These are phyloP conservation scores for Austroboletus eburneus DNA, from an alignment of 768 basidiomycete genomes.

Conservation along the genomic window DNA sequence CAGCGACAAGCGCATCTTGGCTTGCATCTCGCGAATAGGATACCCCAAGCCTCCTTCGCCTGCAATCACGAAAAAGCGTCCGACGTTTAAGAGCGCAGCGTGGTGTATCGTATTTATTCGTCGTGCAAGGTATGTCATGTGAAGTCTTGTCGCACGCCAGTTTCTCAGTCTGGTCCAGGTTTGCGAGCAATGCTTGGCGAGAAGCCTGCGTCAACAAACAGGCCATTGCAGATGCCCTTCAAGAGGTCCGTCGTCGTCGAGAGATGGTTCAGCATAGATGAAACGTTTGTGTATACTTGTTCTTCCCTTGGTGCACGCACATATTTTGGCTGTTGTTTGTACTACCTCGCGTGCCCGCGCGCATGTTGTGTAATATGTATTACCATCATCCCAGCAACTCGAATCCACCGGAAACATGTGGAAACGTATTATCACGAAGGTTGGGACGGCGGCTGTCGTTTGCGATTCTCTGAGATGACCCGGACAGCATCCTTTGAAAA, in stretches of 20 bases:
- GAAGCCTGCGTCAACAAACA: conserved; percentile 57
- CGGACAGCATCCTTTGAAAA: conserved; percentile 73
- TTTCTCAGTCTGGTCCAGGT: conserved; percentile 36
- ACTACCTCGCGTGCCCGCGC: no score
- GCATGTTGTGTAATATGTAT: conserved; percentile 17
- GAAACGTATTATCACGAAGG: conserved; percentile 8
- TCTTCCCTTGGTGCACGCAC: neutral
- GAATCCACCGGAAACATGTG: neutral
- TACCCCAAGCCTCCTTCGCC: conserved; percentile 48
- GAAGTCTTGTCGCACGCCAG: neutral
- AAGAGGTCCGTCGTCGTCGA: conserved; percentile 63
- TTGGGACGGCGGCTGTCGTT: conserved; percentile 25
- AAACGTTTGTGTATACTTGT: neutral
- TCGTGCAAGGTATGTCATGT: conserved; percentile 52
- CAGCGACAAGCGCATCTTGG: conserved; percentile 69
- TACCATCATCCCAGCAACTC: conserved; percentile 10
- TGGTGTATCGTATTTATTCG: conserved; percentile 60
- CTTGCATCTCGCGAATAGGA: conserved; percentile 73
- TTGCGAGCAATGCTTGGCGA: conserved; percentile 59
- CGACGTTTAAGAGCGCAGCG: conserved; percentile 54
- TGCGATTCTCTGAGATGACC: conserved; percentile 41
- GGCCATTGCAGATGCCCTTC: conserved; percentile 59
- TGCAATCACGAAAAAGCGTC: conserved; percentile 36
- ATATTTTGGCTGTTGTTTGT: conserved; percentile 16
- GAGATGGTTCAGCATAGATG: conserved; percentile 17